Evolutionary conservation across 2,329 filamentous ascomycete genomes (phyloP), one percentile per base, ranked within the genome.

Genomic region (Cladosporium sp.): DNA sequence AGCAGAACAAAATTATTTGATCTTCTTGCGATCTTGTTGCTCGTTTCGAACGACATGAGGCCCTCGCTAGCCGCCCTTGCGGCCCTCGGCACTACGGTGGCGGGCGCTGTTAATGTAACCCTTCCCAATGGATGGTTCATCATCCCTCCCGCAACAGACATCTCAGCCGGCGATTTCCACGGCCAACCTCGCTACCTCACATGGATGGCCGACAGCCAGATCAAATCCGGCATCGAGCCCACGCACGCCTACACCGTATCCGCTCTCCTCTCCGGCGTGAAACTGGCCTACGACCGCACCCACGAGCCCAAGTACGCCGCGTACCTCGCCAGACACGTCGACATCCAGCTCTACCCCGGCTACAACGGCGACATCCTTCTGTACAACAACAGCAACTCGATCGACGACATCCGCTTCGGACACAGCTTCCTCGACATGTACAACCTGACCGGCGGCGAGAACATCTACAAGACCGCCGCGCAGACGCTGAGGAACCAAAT

Each of bases 321-420:
- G 28, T 61, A 68, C 53, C 74, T 78, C 52, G 77, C 77, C 65
- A 75, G 73, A 41, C 77, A 68, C 57, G 69, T 74, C 49, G 75
- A 76, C 52, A 72, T 69, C 4, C 72, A 70, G 1, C 72, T 69
- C 16, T 54, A 63, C 18, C 70, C 72, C 52, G 68, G 63, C 0
- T 63, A 68, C 28, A 66, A 61, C 22, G 58, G 59, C 18, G 54
- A 53, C 3, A 54, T 59, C 11, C 22, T 54, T 9, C 33, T 49
- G 1, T 53, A 51, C 52, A 54, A 56, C 31, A 54, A 54, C 34
- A 56, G 46, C 32, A 51, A 54, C n/a, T 54, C 52, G n/a, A 54
- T 54, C 31, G 55, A 56, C 16, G 55, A 56, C 34, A 49, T 54
- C 8, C 55, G 48, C 11, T 52, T 56, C 32, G 66, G 65, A 2